Conservation (phyloP, 2,329 filamentous ascomycete genomes). For the Aspergillus sergii region DNA sequence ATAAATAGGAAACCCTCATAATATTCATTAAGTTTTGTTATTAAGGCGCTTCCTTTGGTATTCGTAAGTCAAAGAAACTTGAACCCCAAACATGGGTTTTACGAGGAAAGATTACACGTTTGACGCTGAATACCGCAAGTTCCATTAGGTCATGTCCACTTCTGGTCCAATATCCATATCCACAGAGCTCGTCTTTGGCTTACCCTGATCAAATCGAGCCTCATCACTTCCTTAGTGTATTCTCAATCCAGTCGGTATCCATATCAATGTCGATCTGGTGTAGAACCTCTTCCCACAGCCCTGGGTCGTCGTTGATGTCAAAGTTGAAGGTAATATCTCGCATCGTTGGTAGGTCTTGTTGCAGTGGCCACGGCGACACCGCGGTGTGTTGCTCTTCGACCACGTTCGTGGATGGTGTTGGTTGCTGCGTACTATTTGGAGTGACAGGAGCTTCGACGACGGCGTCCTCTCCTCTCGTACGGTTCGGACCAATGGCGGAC, state of each 20-base stretch:
- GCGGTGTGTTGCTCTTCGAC: constrained; percentile 7
- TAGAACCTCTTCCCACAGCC: constrained; percentile 46
- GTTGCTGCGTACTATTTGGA: constrained; percentile 20
- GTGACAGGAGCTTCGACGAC: constrained; percentile 14
- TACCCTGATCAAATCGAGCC: not conserved
- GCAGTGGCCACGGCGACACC: constrained; percentile 21
- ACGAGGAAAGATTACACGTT: no score
- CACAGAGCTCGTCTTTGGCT: not conserved
- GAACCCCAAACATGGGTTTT: no score
- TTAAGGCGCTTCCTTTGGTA: not conserved
- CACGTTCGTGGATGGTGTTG: constrained; percentile 9
- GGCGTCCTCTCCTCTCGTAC: constrained; percentile 4
- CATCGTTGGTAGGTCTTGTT: constrained; percentile 25
- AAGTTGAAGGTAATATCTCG: constrained; percentile 39
- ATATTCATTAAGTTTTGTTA: not conserved
- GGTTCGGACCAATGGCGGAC: constrained; percentile 29
- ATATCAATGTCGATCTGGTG: constrained; percentile 45
- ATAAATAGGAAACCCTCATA: not conserved
- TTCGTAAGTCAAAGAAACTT: no score
- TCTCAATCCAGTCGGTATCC: constrained; percentile 45
- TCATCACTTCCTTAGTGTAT: constrained; percentile 27
- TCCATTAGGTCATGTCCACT: not conserved
- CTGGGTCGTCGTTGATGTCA: constrained; percentile 41
- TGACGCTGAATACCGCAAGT: not conserved
- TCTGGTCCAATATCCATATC: not conserved